These are phyloP conservation scores for Leccinum uliginosum DNA, from an alignment of 768 basidiomycete species.

Conservation along the genomic window DNA sequence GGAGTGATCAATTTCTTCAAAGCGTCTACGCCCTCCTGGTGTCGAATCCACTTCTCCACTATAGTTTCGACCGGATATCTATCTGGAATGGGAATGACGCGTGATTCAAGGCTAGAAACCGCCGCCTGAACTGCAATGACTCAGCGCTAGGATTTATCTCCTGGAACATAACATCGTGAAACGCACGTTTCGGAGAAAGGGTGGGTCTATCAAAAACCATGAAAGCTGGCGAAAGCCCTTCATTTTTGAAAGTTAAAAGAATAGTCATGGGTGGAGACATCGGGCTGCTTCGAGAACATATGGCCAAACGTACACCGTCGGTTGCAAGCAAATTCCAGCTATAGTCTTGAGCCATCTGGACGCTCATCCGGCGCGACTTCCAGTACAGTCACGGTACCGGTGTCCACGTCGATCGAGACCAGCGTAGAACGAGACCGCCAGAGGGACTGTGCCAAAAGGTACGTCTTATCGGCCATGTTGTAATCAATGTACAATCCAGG, in stretches of 20 bases:
- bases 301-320: conserved; percentile 37
- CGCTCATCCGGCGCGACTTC: conserved; percentile 24
- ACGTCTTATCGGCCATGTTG: conserved; percentile 35
- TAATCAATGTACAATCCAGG: conserved; percentile 60
- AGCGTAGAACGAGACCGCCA: conserved; percentile 55
- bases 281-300: conserved; percentile 50
- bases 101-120: conserved; percentile 38
- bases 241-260: conserved; percentile 37
- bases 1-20: conserved; percentile 18
- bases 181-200: conserved; percentile 39
- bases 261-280: conserved; percentile 45
- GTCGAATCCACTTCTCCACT: conserved; percentile 69
- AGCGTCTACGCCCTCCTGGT: conserved; percentile 35
- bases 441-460: conserved; percentile 39
- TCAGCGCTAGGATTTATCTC: neutral
- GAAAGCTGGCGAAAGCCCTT: neutral
- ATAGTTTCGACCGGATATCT: conserved; percentile 52
- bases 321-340: conserved; percentile 56
- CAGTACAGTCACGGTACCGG: conserved; percentile 38
- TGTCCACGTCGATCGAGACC: conserved; percentile 39
- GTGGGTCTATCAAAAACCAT: conserved; percentile 39
- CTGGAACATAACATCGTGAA: neutral
- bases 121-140: conserved; percentile 37
- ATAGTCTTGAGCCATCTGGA: conserved; percentile 15
- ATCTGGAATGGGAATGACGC: conserved; percentile 47